These are phyloP conservation scores for Tetrahymena elliotti DNA, from an alignment of 73 alveolate genomes.

Conservation along the genomic window DNA sequence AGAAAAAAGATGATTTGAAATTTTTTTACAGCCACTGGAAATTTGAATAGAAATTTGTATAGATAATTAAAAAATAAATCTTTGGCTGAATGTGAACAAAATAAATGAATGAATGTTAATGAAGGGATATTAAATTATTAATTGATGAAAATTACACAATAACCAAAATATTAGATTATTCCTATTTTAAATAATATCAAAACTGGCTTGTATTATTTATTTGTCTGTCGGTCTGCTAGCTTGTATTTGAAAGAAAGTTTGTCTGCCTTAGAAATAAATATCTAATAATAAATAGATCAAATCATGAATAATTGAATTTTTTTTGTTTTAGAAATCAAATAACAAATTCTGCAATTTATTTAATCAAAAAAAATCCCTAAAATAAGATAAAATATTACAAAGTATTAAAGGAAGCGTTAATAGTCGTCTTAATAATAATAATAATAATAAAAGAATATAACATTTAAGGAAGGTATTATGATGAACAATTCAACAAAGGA, in stretches of 20 bases:
- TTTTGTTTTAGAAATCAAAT: neutral
- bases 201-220: neutral
- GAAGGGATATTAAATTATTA: neutral
- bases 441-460: neutral
- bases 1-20: neutral
- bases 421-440: no score
- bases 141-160: neutral
- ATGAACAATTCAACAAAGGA: neutral
- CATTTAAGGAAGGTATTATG: neutral
- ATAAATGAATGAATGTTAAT: no score
- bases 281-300: neutral
- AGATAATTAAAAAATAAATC: neutral
- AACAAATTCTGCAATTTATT: neutral
- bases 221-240: neutral
- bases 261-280: neutral
- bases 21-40: neutral
- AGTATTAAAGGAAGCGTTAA: neutral
- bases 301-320: neutral
- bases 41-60: neutral
- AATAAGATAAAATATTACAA: neutral
- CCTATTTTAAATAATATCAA: neutral
- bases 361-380: neutral
- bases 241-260: neutral
- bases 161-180: neutral
- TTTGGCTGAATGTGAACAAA: neutral